A percentile compares a stretch with the other conserved stretches of the same genome.
These are phyloP conservation scores for Corymbia citriodora DNA, from an alignment of 441 rosid genomes.

Conservation along the genomic window DNA sequence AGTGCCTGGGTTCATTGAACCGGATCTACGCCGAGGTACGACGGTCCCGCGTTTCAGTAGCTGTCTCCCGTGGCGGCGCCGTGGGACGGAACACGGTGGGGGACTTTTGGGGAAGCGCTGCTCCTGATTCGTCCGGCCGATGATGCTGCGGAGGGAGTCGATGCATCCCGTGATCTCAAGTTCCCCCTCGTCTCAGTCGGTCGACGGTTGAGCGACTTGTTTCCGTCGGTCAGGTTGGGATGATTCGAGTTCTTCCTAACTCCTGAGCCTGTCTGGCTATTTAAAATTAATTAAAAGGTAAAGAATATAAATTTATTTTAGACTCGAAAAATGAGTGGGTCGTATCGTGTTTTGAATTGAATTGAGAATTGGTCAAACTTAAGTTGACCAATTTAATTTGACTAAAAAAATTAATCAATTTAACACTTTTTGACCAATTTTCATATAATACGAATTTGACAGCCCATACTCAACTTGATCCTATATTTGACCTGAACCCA, in stretches of 20 bases:
- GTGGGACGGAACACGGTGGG: neutral
- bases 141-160: neutral
- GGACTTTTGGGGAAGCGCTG: neutral
- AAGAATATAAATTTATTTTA: too few relatives aligned
- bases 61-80: neutral
- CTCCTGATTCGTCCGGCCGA: neutral
- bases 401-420: too few relatives aligned
- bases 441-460: too few relatives aligned
- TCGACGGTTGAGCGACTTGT: accelerated
- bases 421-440: too few relatives aligned
- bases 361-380: too few relatives aligned
- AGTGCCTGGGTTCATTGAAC: neutral
- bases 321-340: too few relatives aligned
- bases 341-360: too few relatives aligned
- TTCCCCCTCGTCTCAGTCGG: neutral
- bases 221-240: accelerated
- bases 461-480: too few relatives aligned
- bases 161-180: neutral
- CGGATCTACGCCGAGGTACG: neutral
- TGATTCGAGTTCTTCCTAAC: neutral
- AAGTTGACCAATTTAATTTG: too few relatives aligned
- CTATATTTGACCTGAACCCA: accelerated
- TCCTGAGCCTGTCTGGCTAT: neutral
- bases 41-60: neutral
- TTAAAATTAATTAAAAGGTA: too few relatives aligned